These are phyloP conservation scores for Termitomyces sp. DNA, from an alignment of 768 basidiomycete species.

Conservation along the genomic window DNA sequence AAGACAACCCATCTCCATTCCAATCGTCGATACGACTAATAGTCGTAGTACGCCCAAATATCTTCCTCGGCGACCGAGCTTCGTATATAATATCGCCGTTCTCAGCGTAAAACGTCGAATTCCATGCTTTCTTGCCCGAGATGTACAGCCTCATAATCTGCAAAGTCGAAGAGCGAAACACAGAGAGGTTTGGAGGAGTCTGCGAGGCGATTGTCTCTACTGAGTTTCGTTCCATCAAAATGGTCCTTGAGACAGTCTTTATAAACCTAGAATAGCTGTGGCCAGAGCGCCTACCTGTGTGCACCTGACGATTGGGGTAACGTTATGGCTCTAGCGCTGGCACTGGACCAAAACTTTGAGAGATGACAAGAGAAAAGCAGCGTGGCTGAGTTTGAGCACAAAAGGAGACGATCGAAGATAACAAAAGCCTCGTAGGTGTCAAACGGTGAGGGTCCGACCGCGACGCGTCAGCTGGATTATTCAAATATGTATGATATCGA, in stretches of 20 bases:
- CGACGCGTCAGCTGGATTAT: no score
- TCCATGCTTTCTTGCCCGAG: constrained; percentile 15
- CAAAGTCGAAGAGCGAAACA: neutral
- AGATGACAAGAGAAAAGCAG: neutral
- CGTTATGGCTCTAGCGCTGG: neutral
- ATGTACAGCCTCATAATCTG: constrained; percentile 21
- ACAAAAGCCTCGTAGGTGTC: neutral
- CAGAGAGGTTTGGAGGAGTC: neutral
- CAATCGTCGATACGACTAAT: constrained; percentile 9
- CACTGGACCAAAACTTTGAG: neutral
- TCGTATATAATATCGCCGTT: constrained; percentile 23
- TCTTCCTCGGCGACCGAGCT: constrained; percentile 15
- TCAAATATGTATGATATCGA: no score
- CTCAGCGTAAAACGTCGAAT: constrained; percentile 18
- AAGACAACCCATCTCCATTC: constrained; percentile 9
- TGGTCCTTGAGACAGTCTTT: neutral
- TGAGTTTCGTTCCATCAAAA: neutral
- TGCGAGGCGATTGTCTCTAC: neutral
- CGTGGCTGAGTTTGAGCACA: neutral
- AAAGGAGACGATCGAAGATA: neutral
- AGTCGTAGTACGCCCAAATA: constrained; percentile 18
- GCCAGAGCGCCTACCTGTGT: neutral
- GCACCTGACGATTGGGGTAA: neutral
- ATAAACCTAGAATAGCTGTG: constrained; percentile 4
- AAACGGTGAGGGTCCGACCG: neutral